Evolutionary conservation across 441 rosid genomes (phyloP).

Genomic region (Oxalis stricta): DNA sequence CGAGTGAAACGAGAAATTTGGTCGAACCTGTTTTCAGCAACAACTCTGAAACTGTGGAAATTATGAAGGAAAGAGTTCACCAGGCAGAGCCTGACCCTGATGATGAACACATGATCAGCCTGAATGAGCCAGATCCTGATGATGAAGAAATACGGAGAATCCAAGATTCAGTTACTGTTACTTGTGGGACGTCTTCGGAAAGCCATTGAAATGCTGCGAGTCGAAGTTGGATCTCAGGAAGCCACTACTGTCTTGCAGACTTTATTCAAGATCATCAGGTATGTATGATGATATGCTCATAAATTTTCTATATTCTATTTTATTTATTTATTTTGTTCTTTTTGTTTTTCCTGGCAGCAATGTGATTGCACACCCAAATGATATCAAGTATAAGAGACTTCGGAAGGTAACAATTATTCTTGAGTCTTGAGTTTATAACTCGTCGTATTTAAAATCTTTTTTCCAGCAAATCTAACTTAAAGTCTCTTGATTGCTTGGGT

Average conservation of each 20-base stretch:
- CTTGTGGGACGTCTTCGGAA: conserved; percentile 53
- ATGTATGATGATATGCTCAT: too few species aligned
- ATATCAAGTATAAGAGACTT: conserved; percentile 59
- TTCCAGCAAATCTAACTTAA: not conserved
- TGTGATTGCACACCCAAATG: conserved; percentile 64
- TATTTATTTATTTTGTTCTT: not conserved
- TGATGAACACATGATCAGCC: conserved; percentile 11
- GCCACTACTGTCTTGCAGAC: conserved; percentile 39
- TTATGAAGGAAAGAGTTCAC: conserved; percentile 6
- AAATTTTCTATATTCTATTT: conserved; percentile 2
- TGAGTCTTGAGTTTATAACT: not conserved
- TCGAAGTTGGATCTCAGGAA: conserved; percentile 39
- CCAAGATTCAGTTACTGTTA: conserved; percentile 56
- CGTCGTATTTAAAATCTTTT: conserved; percentile 3
- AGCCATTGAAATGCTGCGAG: conserved; percentile 42
- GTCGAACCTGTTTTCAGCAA: conserved; percentile 3
- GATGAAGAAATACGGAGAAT: conserved; percentile 65
- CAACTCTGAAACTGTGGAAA: conserved; percentile 4
- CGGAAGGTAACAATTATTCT: conserved; percentile 46
- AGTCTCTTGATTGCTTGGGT: conserved; percentile 9
- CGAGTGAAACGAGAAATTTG: conserved; percentile 14
- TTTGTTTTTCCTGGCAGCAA: conserved; percentile 30
- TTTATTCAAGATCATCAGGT: conserved; percentile 70
- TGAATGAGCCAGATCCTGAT: conserved; percentile 68
- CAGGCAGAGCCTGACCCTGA: conserved; percentile 29